phyloP scores from a whole-genome alignment of 108 stramenopile species.

The Pseudonitzschia delicatissima region DNA sequence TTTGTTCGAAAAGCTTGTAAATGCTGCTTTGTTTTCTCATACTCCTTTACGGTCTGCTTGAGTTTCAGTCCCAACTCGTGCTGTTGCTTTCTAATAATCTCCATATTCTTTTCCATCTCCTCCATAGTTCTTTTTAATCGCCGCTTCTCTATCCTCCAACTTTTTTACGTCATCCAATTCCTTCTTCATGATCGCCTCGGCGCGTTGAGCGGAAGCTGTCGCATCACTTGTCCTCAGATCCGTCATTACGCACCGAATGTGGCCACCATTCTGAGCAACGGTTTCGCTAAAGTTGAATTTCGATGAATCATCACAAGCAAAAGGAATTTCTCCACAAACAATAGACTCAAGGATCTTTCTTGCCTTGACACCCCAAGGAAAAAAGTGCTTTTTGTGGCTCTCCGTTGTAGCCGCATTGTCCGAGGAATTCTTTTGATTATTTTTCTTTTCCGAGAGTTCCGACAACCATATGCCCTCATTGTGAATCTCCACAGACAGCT shows the following conservation, averaged over 20 bases:
- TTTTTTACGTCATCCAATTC: conserved; percentile 25
- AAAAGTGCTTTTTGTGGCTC: conserved; percentile 33
- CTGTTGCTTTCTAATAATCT: conserved; percentile 25
- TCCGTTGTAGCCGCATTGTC: conserved; percentile 3
- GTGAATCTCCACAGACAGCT: conserved; percentile 72
- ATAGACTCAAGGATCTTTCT: conserved; percentile 49
- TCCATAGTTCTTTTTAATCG: conserved; percentile 1
- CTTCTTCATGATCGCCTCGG: conserved; percentile 35
- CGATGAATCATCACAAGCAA: conserved; percentile 17
- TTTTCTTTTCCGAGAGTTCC: conserved; percentile 19
- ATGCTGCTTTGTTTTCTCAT: conserved; percentile 15
- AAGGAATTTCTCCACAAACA: conserved; percentile 67
- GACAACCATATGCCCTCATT: conserved; percentile 77
- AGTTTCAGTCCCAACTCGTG: conserved; percentile 11
- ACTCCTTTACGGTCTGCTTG: conserved; percentile 33
- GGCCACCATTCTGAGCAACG: conserved; percentile 44
- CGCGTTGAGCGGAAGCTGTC: conserved; percentile 51
- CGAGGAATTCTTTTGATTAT: conserved; percentile 13
- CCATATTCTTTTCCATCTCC: conserved; percentile 35
- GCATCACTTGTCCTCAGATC: conserved; percentile 66
- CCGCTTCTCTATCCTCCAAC: conserved; percentile 27
- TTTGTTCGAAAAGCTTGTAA: conserved; percentile 37
- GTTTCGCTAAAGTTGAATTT: conserved; percentile 39
- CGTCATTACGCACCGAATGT: conserved; percentile 62
- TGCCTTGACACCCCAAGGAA: conserved; percentile 65